Percentiles rank a stretch among this genome's conserved stretches.
Conservation (phyloP, 1,139 yeast genomes). For the Sugiyamaella sp. region DNA sequence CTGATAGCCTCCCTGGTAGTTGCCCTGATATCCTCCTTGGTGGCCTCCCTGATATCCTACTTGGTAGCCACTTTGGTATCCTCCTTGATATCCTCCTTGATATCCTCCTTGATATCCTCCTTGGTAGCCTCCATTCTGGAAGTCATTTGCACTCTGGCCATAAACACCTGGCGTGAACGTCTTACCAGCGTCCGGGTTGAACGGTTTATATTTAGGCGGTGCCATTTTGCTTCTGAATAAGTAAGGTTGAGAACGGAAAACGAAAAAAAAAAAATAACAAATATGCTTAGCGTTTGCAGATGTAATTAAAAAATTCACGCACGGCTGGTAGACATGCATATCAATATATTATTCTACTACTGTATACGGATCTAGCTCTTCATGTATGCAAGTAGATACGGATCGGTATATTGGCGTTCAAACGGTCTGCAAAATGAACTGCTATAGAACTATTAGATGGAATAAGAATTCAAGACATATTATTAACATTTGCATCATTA, state of each 20-base stretch:
- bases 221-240: slow-evolving; percentile 17
- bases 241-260: neutral
- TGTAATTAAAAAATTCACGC: neutral
- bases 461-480: neutral
- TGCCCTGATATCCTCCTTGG: slow-evolving; percentile 1
- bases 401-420: no score
- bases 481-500: neutral
- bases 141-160: neutral
- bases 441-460: no score
- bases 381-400: no score
- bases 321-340: no score
- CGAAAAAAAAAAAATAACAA: neutral
- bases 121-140: neutral
- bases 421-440: no score
- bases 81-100: slow-evolving; percentile 15
- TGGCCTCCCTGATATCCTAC: neutral
- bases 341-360: no score
- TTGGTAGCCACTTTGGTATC: slow-evolving; percentile 2
- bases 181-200: slow-evolving; percentile 21
- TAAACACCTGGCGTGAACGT: slow-evolving; percentile 19
- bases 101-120: slow-evolving; percentile 10
- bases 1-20: slow-evolving; percentile 16
- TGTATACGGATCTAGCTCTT: no score
- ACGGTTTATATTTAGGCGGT: slow-evolving; percentile 28
- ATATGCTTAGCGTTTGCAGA: neutral